These are phyloP conservation scores for Ophiostoma quercus DNA, from an alignment of 2,329 filamentous ascomycete genomes.

Conservation along the genomic window DNA sequence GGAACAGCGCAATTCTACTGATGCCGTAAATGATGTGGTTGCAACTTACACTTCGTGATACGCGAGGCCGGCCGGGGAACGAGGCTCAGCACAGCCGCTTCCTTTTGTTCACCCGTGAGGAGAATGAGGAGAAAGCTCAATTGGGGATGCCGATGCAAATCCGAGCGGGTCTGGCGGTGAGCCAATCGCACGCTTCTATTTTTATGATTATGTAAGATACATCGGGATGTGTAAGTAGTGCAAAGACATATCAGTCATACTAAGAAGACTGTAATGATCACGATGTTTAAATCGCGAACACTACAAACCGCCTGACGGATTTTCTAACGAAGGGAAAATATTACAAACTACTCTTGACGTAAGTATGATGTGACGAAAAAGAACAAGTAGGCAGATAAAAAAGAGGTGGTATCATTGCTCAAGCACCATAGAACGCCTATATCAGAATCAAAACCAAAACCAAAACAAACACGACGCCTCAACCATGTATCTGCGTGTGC, in stretches of 20 bases:
- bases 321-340: not conserved
- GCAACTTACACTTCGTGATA: not conserved
- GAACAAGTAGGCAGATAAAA: not conserved
- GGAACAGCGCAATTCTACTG: not conserved
- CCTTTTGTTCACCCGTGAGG: not conserved
- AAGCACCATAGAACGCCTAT: not conserved
- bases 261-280: too few relatives aligned
- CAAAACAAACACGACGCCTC: too few relatives aligned
- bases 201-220: not conserved
- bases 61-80: not conserved
- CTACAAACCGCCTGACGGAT: too few relatives aligned
- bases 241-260: too few relatives aligned
- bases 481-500: not conserved
- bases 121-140: slow-evolving; percentile 5
- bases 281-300: too few relatives aligned
- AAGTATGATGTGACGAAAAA: not conserved
- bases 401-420: not conserved
- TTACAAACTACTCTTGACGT: not conserved
- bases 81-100: slow-evolving; percentile 8
- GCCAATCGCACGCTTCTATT: not conserved
- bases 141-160: slow-evolving; percentile 28
- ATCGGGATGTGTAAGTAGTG: not conserved
- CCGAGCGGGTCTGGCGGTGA: slow-evolving; percentile 22
- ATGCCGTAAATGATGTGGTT: not conserved
- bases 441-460: not conserved